These are phyloP conservation scores for Penicillium antarcticum DNA, from an alignment of 495 filamentous ascomycete genomes.

Conservation along the genomic window DNA sequence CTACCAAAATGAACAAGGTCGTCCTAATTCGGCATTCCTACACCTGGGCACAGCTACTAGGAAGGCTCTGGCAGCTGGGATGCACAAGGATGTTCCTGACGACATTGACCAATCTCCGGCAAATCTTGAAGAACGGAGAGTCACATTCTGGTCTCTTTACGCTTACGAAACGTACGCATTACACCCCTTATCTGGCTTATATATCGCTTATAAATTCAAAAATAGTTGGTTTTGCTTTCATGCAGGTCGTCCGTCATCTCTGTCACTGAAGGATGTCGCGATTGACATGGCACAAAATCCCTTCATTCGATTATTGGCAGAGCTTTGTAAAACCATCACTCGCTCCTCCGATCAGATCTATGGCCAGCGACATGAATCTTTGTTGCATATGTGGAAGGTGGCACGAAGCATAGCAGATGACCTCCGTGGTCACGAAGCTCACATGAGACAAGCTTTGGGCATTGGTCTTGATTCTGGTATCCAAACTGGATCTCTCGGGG, in stretches of 20 bases:
- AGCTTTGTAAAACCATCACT: slow-evolving; percentile 32
- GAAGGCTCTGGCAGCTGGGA: slow-evolving; percentile 39
- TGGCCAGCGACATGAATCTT: slow-evolving; percentile 36
- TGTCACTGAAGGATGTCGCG: slow-evolving; percentile 32
- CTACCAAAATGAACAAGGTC: slow-evolving; percentile 41
- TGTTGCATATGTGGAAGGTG: slow-evolving; percentile 43
- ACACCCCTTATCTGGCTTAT: neutral
- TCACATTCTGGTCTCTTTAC: slow-evolving; percentile 42
- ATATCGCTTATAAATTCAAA: neutral
- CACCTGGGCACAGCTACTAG: slow-evolving; percentile 35
- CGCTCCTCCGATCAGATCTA: slow-evolving; percentile 39
- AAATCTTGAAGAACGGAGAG: slow-evolving; percentile 32
- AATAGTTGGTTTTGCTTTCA: slow-evolving; percentile 44
- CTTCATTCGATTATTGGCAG: slow-evolving; percentile 28
- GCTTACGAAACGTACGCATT: slow-evolving; percentile 37
- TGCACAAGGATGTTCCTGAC: slow-evolving; percentile 40
- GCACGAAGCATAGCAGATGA: slow-evolving; percentile 38
- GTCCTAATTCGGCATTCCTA: slow-evolving; percentile 43
- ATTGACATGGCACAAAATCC: slow-evolving; percentile 35
- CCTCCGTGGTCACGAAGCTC: slow-evolving; percentile 26
- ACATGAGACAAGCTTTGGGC: slow-evolving; percentile 29
- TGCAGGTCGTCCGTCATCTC: slow-evolving; percentile 35
- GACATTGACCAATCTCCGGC: slow-evolving; percentile 22
- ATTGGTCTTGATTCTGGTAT: slow-evolving; percentile 31
- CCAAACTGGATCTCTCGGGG: slow-evolving; percentile 31